Evolutionary conservation across 169 alveolate genomes (phyloP).

Genomic region (Eimeria necatrix): DNA sequence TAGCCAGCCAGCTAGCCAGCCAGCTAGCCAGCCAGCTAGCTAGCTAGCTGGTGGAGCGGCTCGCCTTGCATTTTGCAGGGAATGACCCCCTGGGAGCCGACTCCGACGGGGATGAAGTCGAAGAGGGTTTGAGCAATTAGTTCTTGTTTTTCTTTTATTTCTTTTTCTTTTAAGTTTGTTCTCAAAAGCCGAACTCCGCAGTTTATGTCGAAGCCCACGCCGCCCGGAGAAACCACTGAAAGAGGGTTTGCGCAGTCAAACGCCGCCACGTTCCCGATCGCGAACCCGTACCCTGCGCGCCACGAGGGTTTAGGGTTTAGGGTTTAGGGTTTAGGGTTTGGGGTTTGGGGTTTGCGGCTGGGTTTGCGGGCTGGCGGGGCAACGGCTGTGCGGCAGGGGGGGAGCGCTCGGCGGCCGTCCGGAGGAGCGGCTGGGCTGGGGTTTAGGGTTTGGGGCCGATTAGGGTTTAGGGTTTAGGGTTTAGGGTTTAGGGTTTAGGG

Average conservation of each 20-base stretch:
- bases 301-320: constrained; percentile 6
- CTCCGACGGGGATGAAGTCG: constrained; percentile 95
- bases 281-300: constrained; percentile 92
- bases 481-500: no score
- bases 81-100: constrained; percentile 91
- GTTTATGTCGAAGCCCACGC: constrained; percentile 95
- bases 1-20: neutral
- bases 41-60: neutral
- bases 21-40: constrained; percentile 2
- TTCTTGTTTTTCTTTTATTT: constrained; percentile 87
- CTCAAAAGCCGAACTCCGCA: constrained; percentile 93
- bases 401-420: no score
- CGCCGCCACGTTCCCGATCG: constrained; percentile 95
- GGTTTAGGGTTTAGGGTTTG: constrained; percentile 12
- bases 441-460: constrained; percentile 17
- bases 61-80: constrained; percentile 78
- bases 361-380: no score
- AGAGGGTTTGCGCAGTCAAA: constrained; percentile 89
- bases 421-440: no score
- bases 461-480: constrained; percentile 19
- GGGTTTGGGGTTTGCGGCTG: no score
- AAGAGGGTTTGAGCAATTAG: constrained; percentile 90
- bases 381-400: no score
- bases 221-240: constrained; percentile 94
- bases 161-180: constrained; percentile 85